These are phyloP conservation scores for Pichia sp. DNA, from an alignment of 1,139 yeast genomes.

Conservation along the genomic window DNA sequence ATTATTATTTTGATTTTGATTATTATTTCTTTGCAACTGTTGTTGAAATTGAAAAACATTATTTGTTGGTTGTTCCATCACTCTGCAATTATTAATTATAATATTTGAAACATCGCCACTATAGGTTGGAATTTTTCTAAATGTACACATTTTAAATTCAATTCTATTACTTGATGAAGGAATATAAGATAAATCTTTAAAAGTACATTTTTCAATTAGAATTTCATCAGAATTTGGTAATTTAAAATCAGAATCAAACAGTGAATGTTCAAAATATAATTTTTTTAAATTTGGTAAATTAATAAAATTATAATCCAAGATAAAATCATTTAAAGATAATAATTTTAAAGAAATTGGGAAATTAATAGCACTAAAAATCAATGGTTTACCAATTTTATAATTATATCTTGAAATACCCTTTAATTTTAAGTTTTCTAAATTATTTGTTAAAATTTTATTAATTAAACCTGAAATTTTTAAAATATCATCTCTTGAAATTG, in stretches of 20 bases:
- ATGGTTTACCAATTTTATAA: conserved; percentile 26
- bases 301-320: conserved; percentile 24
- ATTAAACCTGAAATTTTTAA: conserved; percentile 23
- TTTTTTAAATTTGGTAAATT: conserved; percentile 23
- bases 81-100: conserved; percentile 25
- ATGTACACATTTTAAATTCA: conserved; percentile 29
- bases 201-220: conserved; percentile 27
- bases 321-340: conserved; percentile 26
- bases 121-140: conserved; percentile 25
- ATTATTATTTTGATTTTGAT: conserved; percentile 1
- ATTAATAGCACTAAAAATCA: conserved; percentile 25
- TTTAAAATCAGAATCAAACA: conserved; percentile 27
- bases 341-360: conserved; percentile 25
- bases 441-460: conserved; percentile 23
- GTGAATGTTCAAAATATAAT: conserved; percentile 26
- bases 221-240: conserved; percentile 25
- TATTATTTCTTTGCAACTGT: conserved; percentile 15
- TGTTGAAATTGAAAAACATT: conserved; percentile 23
- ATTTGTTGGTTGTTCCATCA: conserved; percentile 27
- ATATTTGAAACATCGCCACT: conserved; percentile 25
- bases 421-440: conserved; percentile 24
- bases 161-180: conserved; percentile 19
- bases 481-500: conserved; percentile 26
- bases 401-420: conserved; percentile 28
- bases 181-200: conserved; percentile 23